Evolutionary conservation across 495 filamentous ascomycete genomes (phyloP).

Genomic region (Pseudotulostoma volvatum): DNA sequence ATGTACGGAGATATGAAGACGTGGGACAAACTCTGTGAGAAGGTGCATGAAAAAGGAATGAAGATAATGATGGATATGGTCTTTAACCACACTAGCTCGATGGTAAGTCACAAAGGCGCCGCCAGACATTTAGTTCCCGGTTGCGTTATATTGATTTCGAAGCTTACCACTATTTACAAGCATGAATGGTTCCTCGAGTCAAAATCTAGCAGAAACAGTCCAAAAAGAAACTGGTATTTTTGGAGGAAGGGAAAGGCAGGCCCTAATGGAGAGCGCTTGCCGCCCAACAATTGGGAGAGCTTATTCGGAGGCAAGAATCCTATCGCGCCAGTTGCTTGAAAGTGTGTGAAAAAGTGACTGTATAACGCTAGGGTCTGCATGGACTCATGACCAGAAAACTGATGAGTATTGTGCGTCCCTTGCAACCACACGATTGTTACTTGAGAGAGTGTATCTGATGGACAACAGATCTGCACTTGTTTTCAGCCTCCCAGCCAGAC

Average conservation of each 20-base stretch:
- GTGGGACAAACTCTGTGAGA: constrained; percentile 35
- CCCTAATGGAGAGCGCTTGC: constrained; percentile 30
- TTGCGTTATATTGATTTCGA: constrained; percentile 10
- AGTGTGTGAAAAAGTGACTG: neutral
- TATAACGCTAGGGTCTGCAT: constrained; percentile 28
- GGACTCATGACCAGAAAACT: constrained; percentile 43
- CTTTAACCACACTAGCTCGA: constrained; percentile 36
- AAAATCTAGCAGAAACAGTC: constrained; percentile 29
- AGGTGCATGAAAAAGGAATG: constrained; percentile 33
- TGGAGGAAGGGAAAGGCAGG: constrained; percentile 35
- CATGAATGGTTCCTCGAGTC: constrained; percentile 52
- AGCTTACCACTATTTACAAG: constrained; percentile 43
- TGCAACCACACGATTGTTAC: no score
- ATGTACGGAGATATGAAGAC: constrained; percentile 39
- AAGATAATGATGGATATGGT: constrained; percentile 42
- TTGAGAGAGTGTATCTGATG: no score
- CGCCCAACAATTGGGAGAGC: constrained; percentile 39
- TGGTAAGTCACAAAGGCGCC: constrained; percentile 25
- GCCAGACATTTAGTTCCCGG: constrained; percentile 2
- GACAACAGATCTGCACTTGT: constrained; percentile 37
- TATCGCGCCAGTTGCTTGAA: neutral
- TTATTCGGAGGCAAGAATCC: neutral
- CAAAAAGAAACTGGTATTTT: constrained; percentile 49
- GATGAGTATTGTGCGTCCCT: constrained; percentile 35
- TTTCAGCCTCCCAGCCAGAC: constrained; percentile 45